Base-by-base conservation (phyloP, 2,329 filamentous ascomycete species). In the Pseudogymnoascus destructans region DNA sequence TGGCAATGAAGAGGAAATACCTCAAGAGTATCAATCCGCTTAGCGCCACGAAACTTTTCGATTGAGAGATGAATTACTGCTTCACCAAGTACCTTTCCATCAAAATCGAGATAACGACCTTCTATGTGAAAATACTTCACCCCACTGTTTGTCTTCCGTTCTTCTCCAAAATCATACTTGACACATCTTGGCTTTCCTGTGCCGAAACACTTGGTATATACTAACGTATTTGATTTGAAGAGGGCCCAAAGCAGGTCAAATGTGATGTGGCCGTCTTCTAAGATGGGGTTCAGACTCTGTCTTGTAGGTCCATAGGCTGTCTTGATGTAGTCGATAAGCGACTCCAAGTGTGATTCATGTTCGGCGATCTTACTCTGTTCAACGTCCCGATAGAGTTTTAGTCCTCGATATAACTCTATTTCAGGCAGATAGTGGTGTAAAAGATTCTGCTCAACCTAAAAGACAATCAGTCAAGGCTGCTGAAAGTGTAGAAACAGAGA, bases 1-100 rank as follows among this genome's bases (percentile, higher is more conserved):
- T 71, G 60, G 58, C 69, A 64, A 32, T 60, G 10, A 57, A 72
- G 65, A 36, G 68, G 69, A 60, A 66, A 71, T 6, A 64, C 66
- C 13, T 66, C 57, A 35, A 72, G 65, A 32, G 58, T 61, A 55
- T 62, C 64, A 58, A 72, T 64, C 2, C 19, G 58, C 54, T 63
- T 63, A 8, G 58, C 15, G n/a, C 59, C 40, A 35, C 52, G 49
- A 58, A 64, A 64, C 58, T 63, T 64, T 15, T 19, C 2, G 57
- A 64, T 64, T 10, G 1, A 33, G 9, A 42, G 59, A 59, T 66
- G 61, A 56, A 64, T 66, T 6, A 63, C 62, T 25, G 62, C 63
- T 46, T 67, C 57, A 19, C 64, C 63, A 62, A 64, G 67, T 27
- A 62, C 59, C 57, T 66, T 62, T 54, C 66, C 63, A 46, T 71